Evolutionary conservation across 1,139 yeast genomes (phyloP).

Genomic region (Nadsonia starkeyi-henricii): DNA sequence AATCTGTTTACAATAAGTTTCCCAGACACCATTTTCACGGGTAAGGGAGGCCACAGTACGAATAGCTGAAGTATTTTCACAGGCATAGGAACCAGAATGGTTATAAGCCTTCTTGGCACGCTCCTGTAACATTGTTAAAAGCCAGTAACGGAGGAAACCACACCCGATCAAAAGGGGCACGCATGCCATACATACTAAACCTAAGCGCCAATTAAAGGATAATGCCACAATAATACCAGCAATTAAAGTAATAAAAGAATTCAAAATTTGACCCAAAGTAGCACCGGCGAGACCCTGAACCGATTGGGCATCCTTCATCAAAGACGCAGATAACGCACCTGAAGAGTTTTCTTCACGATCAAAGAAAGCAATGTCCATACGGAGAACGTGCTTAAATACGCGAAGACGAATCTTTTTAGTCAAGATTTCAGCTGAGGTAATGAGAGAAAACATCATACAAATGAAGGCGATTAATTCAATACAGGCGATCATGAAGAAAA

Average conservation of each 20-base stretch:
- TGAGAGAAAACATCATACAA: slow-evolving; percentile 17
- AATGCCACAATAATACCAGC: slow-evolving; percentile 62
- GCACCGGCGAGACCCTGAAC: slow-evolving; percentile 83
- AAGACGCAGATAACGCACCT: slow-evolving; percentile 71
- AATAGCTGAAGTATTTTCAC: slow-evolving; percentile 24
- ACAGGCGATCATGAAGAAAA: slow-evolving; percentile 28
- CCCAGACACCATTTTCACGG: slow-evolving; percentile 23
- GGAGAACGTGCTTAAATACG: slow-evolving; percentile 28
- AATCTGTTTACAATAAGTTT: slow-evolving; percentile 17
- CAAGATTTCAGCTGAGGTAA: slow-evolving; percentile 14
- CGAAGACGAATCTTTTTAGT: slow-evolving; percentile 21
- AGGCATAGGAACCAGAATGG: slow-evolving; percentile 24
- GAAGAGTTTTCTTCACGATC: slow-evolving; percentile 46
- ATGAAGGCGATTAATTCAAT: slow-evolving; percentile 20
- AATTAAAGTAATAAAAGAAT: slow-evolving; percentile 56
- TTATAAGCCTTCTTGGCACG: slow-evolving; percentile 27
- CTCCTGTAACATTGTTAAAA: slow-evolving; percentile 54
- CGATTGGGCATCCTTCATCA: slow-evolving; percentile 73
- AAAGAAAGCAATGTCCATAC: slow-evolving; percentile 75
- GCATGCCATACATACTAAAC: slow-evolving; percentile 41
- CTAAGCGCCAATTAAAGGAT: slow-evolving; percentile 53
- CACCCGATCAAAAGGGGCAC: slow-evolving; percentile 60
- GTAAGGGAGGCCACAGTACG: slow-evolving; percentile 26
- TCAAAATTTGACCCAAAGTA: slow-evolving; percentile 62
- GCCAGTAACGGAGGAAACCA: slow-evolving; percentile 70